These are phyloP conservation scores for carrot (Daucus carota) DNA, from an alignment of 129 eudicot species.

Conservation along the genomic window DNA sequence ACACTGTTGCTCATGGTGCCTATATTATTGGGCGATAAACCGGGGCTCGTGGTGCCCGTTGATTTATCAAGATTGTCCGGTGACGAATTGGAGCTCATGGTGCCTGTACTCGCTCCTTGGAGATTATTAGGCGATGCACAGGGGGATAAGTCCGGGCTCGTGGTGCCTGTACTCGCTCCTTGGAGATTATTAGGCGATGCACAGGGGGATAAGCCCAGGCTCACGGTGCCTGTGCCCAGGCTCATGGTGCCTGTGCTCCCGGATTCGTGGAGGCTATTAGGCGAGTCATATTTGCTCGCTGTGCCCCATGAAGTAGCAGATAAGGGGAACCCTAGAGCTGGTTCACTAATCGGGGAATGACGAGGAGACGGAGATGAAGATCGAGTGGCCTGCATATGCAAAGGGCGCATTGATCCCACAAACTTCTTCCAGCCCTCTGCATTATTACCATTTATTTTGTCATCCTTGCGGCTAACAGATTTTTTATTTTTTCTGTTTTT, in stretches of 20 bases:
- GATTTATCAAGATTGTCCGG: neutral
- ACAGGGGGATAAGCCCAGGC: too few species aligned
- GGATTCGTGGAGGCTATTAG: too few species aligned
- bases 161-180: neutral
- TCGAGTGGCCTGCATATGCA: neutral
- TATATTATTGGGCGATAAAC: neutral
- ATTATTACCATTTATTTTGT: neutral
- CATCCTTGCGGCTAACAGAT: neutral
- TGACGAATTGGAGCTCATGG: neutral
- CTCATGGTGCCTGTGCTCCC: too few species aligned
- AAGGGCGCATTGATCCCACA: conserved; percentile 5
- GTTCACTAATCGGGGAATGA: neutral
- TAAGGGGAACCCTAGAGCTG: neutral
- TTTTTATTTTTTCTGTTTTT: neutral
- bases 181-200: too few species aligned
- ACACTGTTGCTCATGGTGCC: neutral
- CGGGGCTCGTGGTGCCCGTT: neutral
- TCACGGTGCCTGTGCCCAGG: too few species aligned
- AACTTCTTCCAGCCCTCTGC: neutral
- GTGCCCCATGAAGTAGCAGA: neutral
- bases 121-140: neutral
- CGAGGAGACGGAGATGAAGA: neutral
- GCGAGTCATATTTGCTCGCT: neutral
- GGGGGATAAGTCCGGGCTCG: too few species aligned
- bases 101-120: neutral